Conservation (phyloP, 768 basidiomycete genomes). For the Chalciporus piperatus region DNA sequence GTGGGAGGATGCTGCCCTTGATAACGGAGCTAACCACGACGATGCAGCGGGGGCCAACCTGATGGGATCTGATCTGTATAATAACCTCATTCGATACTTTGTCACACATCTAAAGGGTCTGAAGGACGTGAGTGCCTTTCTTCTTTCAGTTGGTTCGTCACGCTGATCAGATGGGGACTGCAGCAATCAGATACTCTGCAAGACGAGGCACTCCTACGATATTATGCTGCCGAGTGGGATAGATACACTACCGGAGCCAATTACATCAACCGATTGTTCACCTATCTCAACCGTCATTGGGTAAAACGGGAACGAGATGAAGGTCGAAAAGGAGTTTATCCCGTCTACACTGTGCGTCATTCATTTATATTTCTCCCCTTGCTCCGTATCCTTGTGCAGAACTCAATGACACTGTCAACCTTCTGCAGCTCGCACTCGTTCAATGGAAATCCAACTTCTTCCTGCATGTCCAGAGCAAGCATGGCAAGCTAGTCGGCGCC, state of each 20-base stretch:
- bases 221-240: slow-evolving; percentile 93
- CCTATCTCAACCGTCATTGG: slow-evolving; percentile 98
- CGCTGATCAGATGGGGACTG: slow-evolving; percentile 13
- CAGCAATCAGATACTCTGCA: slow-evolving; percentile 78
- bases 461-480: slow-evolving; percentile 77
- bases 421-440: slow-evolving; percentile 77
- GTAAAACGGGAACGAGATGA: slow-evolving; percentile 98
- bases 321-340: slow-evolving; percentile 91
- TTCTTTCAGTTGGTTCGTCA: slow-evolving; percentile 5
- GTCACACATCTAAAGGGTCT: slow-evolving; percentile 70
- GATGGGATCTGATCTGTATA: slow-evolving; percentile 97
- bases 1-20: slow-evolving; percentile 22
- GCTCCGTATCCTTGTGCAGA: background rate
- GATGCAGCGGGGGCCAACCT: slow-evolving; percentile 81
- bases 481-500: slow-evolving; percentile 81
- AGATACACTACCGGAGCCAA: slow-evolving; percentile 96
- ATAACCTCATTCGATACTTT: slow-evolving; percentile 91
- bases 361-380: background rate
- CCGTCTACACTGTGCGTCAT: slow-evolving; percentile 84
- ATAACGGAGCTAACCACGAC: slow-evolving; percentile 22
- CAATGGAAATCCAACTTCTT: slow-evolving; percentile 96
- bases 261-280: slow-evolving; percentile 96
- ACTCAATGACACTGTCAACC: slow-evolving; percentile 1
- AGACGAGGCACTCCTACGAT: slow-evolving; percentile 85
- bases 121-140: slow-evolving; percentile 50